Percentiles rank a stretch among this genome's conserved stretches.
These are phyloP conservation scores for Pisolithus microcarpus DNA, from an alignment of 768 basidiomycete genomes.

Conservation along the genomic window DNA sequence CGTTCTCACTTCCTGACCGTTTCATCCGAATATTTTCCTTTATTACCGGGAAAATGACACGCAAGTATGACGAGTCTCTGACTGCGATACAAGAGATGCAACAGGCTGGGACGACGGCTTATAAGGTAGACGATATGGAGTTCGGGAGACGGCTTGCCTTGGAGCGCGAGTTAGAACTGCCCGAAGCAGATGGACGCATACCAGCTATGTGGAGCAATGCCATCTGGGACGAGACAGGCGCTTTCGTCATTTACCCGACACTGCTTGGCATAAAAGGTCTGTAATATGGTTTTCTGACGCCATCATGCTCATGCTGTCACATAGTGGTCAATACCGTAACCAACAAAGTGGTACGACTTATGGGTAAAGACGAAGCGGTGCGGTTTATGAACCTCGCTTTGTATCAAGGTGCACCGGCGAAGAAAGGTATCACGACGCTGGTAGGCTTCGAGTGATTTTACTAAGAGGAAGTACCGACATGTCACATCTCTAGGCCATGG, in stretches of 20 bases:
- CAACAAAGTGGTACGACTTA: slow-evolving; percentile 79
- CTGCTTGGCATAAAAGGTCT: slow-evolving; percentile 91
- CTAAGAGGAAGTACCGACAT: slow-evolving; percentile 3
- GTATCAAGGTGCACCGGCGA: slow-evolving; percentile 92
- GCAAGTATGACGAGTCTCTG: slow-evolving; percentile 94
- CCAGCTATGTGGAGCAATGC: slow-evolving; percentile 81
- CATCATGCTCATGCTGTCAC: background rate
- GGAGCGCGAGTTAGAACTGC: slow-evolving; percentile 85
- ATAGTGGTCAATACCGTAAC: slow-evolving; percentile 44
- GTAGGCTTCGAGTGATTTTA: slow-evolving; percentile 33
- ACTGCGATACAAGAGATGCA: slow-evolving; percentile 97
- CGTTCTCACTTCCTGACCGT: slow-evolving; percentile 89
- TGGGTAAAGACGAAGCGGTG: slow-evolving; percentile 92
- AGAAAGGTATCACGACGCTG: slow-evolving; percentile 76
- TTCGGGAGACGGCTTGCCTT: slow-evolving; percentile 93
- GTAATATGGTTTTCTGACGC: slow-evolving; percentile 4
- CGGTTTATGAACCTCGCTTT: slow-evolving; percentile 83
- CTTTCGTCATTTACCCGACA: slow-evolving; percentile 90
- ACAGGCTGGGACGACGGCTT: slow-evolving; percentile 90
- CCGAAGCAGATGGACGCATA: slow-evolving; percentile 62
- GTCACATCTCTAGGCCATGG: slow-evolving; percentile 62
- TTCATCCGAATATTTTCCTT: slow-evolving; percentile 93
- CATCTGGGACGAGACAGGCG: slow-evolving; percentile 97
- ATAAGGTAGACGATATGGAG: slow-evolving; percentile 98
- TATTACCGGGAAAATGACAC: slow-evolving; percentile 78